Base-by-base conservation (phyloP, 495 filamentous ascomycete species). In the Neohortaea acidophila region DNA sequence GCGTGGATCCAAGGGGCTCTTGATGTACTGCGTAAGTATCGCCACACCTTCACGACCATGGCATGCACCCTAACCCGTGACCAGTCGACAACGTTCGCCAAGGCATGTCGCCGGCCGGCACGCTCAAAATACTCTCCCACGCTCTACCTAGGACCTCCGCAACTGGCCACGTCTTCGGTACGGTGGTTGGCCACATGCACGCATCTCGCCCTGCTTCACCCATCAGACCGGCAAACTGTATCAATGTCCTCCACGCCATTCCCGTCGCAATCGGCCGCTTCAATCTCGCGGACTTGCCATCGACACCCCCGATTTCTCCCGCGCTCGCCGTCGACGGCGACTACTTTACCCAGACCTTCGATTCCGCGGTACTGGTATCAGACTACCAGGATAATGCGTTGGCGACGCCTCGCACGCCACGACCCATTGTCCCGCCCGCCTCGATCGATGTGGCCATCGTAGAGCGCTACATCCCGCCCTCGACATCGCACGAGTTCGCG, bases 391-490 rank as follows among this genome's bases (percentile, higher is more conserved):
- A 64, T 11, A 62, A 56, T 27, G 41, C 40, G 9, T 57, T 49
- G 17, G 36, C 45, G 19, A 23, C 55, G 0, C 50, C 51, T 20
- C 44, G 56, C 19, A 66, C 64, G 14, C 75, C 75, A 6, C 65
- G 70, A 46, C 72, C 73, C 5, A 66, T 79, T 38, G 73, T 81
- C 4, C 68, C 75, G 0, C 77, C 77, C 4, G 65, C 62, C 30
- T 78, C 65, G 28, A 65, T 81, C 18, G 66, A 79, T 36, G 59
- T 80, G 29, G 74, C 77, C 1, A 59, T 81, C 10, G 60, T 82
- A 6, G 78, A 83, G 53, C 73, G 78, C 4, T 82, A 75, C 52
- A 73, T 83, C 4, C 78, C 78, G 33, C 78, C 78, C 11, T 62
- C 70, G 1, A 70, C 72, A 4, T 41, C 49, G 3, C 60, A 72